These are phyloP conservation scores for Saccharomycopsis malanga DNA, from an alignment of 805 yeast species.

Conservation along the genomic window DNA sequence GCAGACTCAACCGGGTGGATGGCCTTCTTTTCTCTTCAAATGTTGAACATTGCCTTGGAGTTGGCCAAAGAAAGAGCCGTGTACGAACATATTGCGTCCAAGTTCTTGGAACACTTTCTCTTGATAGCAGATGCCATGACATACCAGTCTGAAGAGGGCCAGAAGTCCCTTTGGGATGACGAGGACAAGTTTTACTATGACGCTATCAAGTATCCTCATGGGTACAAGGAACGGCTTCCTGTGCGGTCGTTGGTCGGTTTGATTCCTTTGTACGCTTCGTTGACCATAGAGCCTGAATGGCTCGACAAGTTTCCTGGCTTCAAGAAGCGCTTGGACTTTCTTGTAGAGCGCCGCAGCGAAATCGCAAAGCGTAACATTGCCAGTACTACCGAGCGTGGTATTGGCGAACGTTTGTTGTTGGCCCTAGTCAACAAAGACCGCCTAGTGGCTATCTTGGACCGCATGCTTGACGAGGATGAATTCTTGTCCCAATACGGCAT, in stretches of 20 bases:
- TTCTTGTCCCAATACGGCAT: constrained; percentile 81
- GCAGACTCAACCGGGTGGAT: constrained; percentile 98
- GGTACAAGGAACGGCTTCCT: constrained; percentile 61
- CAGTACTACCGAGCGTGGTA: constrained; percentile 70
- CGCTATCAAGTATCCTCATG: constrained; percentile 77
- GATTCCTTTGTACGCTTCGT: constrained; percentile 83
- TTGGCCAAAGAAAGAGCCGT: constrained; percentile 78
- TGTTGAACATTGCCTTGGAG: constrained; percentile 89
- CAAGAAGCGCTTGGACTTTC: constrained; percentile 79
- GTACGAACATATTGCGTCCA: constrained; percentile 89
- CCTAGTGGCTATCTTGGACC: constrained; percentile 61
- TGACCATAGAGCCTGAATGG: constrained; percentile 81
- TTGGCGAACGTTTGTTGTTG: constrained; percentile 71
- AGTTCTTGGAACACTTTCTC: constrained; percentile 87
- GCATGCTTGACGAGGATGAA: constrained; percentile 81
- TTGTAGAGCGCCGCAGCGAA: constrained; percentile 58
- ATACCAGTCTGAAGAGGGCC: constrained; percentile 39
- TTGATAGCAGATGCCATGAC: constrained; percentile 93
- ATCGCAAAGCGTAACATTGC: constrained; percentile 81
- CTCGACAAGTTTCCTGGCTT: constrained; percentile 74
- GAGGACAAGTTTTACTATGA: constrained; percentile 85
- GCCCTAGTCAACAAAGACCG: constrained; percentile 80
- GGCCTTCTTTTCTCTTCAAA: constrained; percentile 85
- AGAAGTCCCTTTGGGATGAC: constrained; percentile 81
- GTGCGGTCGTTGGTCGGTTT: constrained; percentile 87